phyloP scores from a whole-genome alignment of 768 basidiomycete species.

The Xanthoconium purpureum region DNA sequence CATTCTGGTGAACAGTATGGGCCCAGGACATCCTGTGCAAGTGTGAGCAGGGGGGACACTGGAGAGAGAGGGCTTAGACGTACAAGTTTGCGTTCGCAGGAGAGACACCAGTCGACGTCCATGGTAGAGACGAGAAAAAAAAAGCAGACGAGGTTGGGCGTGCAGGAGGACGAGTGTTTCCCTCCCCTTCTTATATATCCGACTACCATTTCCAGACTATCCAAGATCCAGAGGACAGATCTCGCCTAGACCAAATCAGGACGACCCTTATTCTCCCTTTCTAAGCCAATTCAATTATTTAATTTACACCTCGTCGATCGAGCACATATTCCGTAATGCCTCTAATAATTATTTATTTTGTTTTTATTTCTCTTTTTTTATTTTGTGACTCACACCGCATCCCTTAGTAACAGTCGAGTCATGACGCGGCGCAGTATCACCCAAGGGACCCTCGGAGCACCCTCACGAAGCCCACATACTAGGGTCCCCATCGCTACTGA shows the following conservation, averaged over 20 bases:
- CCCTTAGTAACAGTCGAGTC: conserved; percentile 8
- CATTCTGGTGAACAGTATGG: conserved; percentile 57
- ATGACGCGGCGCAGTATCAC: conserved; percentile 25
- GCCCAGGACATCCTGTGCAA: conserved; percentile 23
- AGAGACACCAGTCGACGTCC: conserved; percentile 72
- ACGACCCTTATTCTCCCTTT: conserved; percentile 17
- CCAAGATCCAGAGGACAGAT: conserved; percentile 26
- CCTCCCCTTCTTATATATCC: conserved; percentile 29
- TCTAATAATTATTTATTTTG: conserved; percentile 8
- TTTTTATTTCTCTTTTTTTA: conserved; percentile 1
- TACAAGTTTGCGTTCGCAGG: conserved; percentile 59
- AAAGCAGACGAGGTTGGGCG: conserved; percentile 16
- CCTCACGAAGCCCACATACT: conserved; percentile 14
- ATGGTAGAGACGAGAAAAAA: conserved; percentile 34
- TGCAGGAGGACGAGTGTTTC: conserved; percentile 6
- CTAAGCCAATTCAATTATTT: conserved; percentile 31
- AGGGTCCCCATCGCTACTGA: conserved; percentile 11
- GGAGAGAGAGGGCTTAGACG: conserved; percentile 21
- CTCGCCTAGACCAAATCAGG: conserved; percentile 8
- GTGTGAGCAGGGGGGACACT: background rate
- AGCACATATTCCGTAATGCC: conserved; percentile 22
- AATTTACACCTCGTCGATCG: conserved; percentile 34
- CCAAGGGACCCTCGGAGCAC: background rate
- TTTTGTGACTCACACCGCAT: conserved; percentile 5
- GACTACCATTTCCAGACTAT: conserved; percentile 20